Evolutionary conservation across 192 early-diverging fungal genomes (phyloP), one percentile per base, ranked within the genome.

Genomic region (Backusella australiensis): DNA sequence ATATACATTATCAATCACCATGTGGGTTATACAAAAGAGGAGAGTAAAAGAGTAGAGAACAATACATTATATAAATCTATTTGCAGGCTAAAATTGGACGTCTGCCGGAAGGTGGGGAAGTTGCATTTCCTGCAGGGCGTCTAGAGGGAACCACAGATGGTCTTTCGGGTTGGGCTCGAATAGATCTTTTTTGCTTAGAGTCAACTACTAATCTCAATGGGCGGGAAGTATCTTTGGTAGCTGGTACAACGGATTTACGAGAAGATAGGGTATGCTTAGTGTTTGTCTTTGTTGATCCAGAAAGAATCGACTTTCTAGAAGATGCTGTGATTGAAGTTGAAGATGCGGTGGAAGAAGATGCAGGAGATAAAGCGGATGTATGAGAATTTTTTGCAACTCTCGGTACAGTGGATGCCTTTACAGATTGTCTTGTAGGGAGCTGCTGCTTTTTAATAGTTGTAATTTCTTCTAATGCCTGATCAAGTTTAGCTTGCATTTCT

Each of bases 11-110:
- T 15, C 26, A 21, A 15, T 34, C 14, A 71, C 70, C 70, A 49
- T 71, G 70, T 71, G 70, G 70, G 70, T 71, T 42, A 71, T 71
- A 71, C 70, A 71, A 71, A 49, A 46, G 42, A 23, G 39, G 34
- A n/a, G 67, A 68, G 4, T 63, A 63, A 63, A 36, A 68, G 19
- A 68, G 67, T 35, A 17, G 56, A 63, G 23, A 29, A 63, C 56
- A 63, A 63, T 63, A 63, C 56, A 63, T 9, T 63, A 39, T 29
- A 39, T 39, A 11, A 23, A 39, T 69, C 39, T 71, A 71, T 71
- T 71, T 71, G 39, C 70, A 44, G 19, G 26, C 23, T 23, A 71
- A 29, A 32, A 71, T 6, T 34, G 70, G 70, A 63, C 56, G 56
- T 71, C 70, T 71, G 3, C 44, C 26, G 1, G 70, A 46, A 11